Conservation (phyloP, 352 stramenopile genomes). For the Blastocystis hominis region DNA sequence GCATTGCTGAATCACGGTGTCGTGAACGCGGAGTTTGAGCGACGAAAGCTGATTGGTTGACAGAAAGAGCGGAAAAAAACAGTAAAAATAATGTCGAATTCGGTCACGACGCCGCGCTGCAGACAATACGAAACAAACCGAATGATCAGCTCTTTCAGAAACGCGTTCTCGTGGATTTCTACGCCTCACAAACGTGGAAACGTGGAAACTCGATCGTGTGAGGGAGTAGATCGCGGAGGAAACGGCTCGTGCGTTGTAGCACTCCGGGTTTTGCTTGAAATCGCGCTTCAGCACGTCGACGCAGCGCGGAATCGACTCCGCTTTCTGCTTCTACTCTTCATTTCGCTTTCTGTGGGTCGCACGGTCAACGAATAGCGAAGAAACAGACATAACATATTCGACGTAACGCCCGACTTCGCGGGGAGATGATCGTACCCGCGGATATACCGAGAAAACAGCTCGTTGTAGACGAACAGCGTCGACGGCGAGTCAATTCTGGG, state of each 20-base stretch:
- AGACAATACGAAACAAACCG: neutral
- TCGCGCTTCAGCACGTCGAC: neutral
- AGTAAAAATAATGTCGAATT: conserved; percentile 6
- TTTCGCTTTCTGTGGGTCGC: too few relatives aligned
- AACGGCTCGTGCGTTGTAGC: conserved; percentile 20
- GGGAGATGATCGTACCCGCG: neutral
- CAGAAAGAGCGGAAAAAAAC: neutral
- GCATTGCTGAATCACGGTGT: neutral
- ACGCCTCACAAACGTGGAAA: neutral
- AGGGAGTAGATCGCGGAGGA: conserved; percentile 11
- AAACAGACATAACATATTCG: conserved; percentile 30
- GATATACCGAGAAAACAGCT: neutral
- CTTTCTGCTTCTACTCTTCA: too few relatives aligned
- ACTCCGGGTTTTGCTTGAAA: neutral
- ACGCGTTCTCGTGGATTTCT: neutral
- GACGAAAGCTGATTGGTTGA: neutral
- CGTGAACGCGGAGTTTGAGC: neutral
- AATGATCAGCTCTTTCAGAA: neutral
- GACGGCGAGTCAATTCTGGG: neutral
- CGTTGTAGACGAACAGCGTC: neutral
- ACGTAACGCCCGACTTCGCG: neutral
- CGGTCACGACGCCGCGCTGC: neutral
- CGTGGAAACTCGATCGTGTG: neutral
- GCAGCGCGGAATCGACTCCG: neutral
- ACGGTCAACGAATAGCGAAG: neutral